Conservation (phyloP, 2,329 filamentous ascomycete species). For the Cyclaneusma minus region DNA sequence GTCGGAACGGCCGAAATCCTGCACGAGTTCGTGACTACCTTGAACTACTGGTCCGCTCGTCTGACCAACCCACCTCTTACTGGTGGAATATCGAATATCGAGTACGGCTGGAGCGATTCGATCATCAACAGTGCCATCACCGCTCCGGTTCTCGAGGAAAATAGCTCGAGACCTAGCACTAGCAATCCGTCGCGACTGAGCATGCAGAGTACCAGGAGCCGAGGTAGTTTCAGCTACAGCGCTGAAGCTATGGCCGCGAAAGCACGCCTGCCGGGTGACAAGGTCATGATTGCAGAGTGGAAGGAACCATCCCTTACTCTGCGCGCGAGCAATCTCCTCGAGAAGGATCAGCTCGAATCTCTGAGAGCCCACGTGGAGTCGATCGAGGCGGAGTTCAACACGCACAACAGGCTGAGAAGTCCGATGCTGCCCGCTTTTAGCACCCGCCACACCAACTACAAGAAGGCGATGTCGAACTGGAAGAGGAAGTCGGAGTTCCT, state of each 20-base stretch:
- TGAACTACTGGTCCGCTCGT: conserved; percentile 95
- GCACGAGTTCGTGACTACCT: conserved; percentile 82
- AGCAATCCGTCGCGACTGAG: conserved; percentile 29
- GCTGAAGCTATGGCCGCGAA: conserved; percentile 9
- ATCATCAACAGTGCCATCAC: conserved; percentile 44
- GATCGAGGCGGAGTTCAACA: conserved; percentile 71
- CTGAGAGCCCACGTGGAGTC: conserved; percentile 67
- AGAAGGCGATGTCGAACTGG: conserved; percentile 89
- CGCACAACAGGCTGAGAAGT: conserved; percentile 75
- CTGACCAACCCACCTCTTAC: conserved; percentile 86
- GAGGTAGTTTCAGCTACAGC: conserved; percentile 30
- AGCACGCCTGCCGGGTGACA: conserved; percentile 67
- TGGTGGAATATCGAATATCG: conserved; percentile 89
- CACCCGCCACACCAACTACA: conserved; percentile 63
- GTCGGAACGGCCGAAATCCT: conserved; percentile 91
- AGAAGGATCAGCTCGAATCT: conserved; percentile 65
- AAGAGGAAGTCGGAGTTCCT: conserved; percentile 89
- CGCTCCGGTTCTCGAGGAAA: conserved; percentile 33
- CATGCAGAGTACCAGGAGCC: conserved; percentile 46
- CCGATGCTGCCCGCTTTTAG: conserved; percentile 85
- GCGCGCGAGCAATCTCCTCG: conserved; percentile 63
- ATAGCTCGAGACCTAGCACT: conserved; percentile 18
- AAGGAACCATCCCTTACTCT: conserved; percentile 77
- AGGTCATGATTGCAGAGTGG: conserved; percentile 76
- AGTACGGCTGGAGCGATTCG: conserved; percentile 88